These are phyloP conservation scores for Graphiopsis chlorocephala DNA, from an alignment of 2,329 filamentous ascomycete species.

Conservation along the genomic window DNA sequence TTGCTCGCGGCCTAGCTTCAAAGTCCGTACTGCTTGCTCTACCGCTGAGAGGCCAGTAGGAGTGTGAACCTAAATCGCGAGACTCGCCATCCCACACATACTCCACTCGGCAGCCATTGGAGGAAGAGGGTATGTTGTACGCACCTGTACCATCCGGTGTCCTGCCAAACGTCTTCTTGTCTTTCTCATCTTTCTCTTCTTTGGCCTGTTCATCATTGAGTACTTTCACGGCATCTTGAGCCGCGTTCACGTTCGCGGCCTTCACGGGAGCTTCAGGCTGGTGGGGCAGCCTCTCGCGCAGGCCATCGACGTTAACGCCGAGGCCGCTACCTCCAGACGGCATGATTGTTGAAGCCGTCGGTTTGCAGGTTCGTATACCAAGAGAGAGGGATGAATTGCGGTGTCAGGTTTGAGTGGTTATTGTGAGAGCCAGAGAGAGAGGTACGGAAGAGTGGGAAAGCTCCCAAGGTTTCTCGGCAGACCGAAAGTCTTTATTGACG, in stretches of 20 bases:
- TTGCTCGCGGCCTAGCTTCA: too few relatives aligned
- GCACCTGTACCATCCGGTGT: constrained; percentile 87
- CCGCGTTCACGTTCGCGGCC: constrained; percentile 37
- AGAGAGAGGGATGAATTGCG: neutral
- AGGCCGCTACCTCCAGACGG: constrained; percentile 6
- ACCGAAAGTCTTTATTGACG: constrained; percentile 9
- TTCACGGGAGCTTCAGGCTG: constrained; percentile 32
- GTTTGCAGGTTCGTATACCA: constrained; percentile 1
- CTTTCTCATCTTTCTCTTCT: constrained; percentile 48
- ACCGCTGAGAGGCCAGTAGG: too few relatives aligned
- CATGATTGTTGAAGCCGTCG: constrained; percentile 15
- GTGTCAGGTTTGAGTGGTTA: neutral
- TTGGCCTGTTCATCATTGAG: constrained; percentile 51
- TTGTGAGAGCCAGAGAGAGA: neutral
- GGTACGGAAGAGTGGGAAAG: neutral
- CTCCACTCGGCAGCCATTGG: constrained; percentile 3
- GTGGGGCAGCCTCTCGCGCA: constrained; percentile 47
- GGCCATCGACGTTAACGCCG: constrained; percentile 28
- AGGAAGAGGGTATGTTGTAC: constrained; percentile 36
- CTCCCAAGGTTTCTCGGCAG: neutral
- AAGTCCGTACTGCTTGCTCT: too few relatives aligned
- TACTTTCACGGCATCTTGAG: constrained; percentile 48
- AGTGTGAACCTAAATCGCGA: too few relatives aligned
- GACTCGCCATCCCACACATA: constrained; percentile 8
- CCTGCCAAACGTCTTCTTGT: constrained; percentile 81